Evolutionary conservation across 2,329 filamentous ascomycete genomes (phyloP).

Genomic region (Colletotrichum cereale): DNA sequence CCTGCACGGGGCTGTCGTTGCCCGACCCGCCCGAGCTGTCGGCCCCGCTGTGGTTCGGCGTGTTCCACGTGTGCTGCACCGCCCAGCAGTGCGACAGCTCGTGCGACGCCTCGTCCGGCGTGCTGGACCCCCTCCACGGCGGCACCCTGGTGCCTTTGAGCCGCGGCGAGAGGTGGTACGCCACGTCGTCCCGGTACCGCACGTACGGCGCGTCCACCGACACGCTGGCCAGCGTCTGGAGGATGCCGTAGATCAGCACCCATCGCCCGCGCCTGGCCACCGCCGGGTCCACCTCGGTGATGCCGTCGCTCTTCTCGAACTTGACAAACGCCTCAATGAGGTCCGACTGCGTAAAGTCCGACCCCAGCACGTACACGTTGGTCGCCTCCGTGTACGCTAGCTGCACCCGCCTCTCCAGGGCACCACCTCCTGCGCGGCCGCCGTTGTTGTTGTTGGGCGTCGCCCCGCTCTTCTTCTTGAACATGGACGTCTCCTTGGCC

Average conservation of each 20-base stretch:
- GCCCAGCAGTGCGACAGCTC: slow-evolving; percentile 67
- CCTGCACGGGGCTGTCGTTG: slow-evolving; percentile 43
- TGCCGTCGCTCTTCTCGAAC: slow-evolving; percentile 67
- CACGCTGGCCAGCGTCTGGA: slow-evolving; percentile 71
- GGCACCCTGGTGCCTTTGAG: slow-evolving; percentile 64
- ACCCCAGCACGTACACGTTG: slow-evolving; percentile 68
- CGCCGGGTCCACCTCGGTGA: slow-evolving; percentile 65
- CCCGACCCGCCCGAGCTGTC: slow-evolving; percentile 46
- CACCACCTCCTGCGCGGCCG: slow-evolving; percentile 44
- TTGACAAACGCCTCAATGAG: slow-evolving; percentile 67
- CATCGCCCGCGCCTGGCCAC: slow-evolving; percentile 70
- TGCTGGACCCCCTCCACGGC: slow-evolving; percentile 62
- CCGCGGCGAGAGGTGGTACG: slow-evolving; percentile 69
- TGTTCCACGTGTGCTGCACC: slow-evolving; percentile 56
- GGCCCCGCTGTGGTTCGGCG: slow-evolving; percentile 44
- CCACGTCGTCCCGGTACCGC: slow-evolving; percentile 63
- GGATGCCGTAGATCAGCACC: slow-evolving; percentile 70
- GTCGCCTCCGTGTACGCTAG: slow-evolving; percentile 71
- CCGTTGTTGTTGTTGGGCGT: slow-evolving; percentile 41
- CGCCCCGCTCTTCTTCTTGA: slow-evolving; percentile 49
- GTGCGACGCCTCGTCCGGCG: slow-evolving; percentile 57
- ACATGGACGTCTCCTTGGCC: slow-evolving; percentile 47
- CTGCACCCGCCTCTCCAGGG: slow-evolving; percentile 63
- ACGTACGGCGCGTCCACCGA: slow-evolving; percentile 68
- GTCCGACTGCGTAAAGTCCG: slow-evolving; percentile 64